Base-by-base conservation (phyloP, 495 filamentous ascomycete genomes). In the Aspergillus bridgeri region DNA sequence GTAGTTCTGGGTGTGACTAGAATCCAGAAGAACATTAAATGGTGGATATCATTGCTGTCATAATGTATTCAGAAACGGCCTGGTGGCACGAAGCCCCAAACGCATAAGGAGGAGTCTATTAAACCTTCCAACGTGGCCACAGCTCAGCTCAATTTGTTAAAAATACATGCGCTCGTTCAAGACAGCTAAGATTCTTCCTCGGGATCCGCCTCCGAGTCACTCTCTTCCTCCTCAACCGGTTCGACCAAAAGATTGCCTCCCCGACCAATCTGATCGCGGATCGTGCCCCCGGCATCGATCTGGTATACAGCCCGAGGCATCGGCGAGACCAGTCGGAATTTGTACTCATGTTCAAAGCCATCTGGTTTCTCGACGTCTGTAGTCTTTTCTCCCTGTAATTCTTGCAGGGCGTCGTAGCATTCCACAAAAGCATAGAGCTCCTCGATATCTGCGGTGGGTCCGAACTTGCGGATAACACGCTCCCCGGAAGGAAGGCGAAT, bases 381-480 rank as follows among this genome's bases (percentile, higher is more conserved):
- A 8, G 60, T 64, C 21, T 62, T 69, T 46, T 71, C 60, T 1
- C 33, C 33, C 21, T 68, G 48, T 22, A 55, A 21, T 51, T 72
- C 75, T 29, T 77, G 69, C 8, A 92, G 59, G 0, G 86, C 56
- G 52, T 91, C 87, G 68, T 93, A 87, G 71, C 94, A 98, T 65
- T 98, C 95, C 3, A 98, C 92, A 72, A 95, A 96, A 1, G 93
- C 95, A 72, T 98, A 98, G 0, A 98, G 72, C 64, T 96, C 92
- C 67, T 98, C 94, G 24, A 98, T 73, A 1, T 77, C 75, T 1
- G 86, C 82, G 2, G 83, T 75, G 3, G 78, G 74, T 1, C 75
- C 62, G 63, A 98, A 98, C 49, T 77, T 81, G 27, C 93, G 83
- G 56, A 93, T 83, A 3, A 96, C 80, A 1, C 92, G 77, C 49